Evolutionary conservation across 305 asterid genomes (phyloP).

Genomic region (Fraxinus greggii): DNA sequence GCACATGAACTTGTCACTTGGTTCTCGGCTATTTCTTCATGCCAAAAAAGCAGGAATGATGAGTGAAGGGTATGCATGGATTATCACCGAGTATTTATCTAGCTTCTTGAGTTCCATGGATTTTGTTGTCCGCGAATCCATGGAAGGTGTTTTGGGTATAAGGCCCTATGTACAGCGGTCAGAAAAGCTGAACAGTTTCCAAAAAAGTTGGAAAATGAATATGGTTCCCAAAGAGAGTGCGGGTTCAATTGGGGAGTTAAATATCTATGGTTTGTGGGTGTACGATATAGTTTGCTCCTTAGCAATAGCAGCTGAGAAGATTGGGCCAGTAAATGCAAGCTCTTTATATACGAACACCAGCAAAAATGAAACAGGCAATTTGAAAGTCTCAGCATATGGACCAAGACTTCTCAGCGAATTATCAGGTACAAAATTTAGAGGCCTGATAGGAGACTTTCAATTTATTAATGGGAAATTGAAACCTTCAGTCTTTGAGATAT

Average conservation of each 20-base stretch:
- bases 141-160: constrained; percentile 64
- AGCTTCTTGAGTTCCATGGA: constrained; percentile 39
- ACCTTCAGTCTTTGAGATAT: constrained; percentile 45
- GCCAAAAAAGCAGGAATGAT: constrained; percentile 46
- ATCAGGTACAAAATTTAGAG: constrained; percentile 33
- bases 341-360: constrained; percentile 4
- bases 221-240: constrained; percentile 19
- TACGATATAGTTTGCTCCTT: constrained; percentile 53
- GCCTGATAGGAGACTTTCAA: constrained; percentile 51
- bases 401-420: constrained; percentile 39
- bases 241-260: constrained; percentile 29
- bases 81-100: constrained; percentile 47
- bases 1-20: constrained; percentile 52
- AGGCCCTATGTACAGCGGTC: constrained; percentile 44
- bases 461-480: constrained; percentile 36
- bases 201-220: constrained; percentile 44
- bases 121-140: constrained; percentile 33
- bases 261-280: constrained; percentile 53
- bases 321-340: constrained; percentile 16
- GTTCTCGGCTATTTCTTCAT: constrained; percentile 43
- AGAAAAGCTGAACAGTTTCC: constrained; percentile 34
- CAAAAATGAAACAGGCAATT: constrained; percentile 15
- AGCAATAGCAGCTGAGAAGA: constrained; percentile 50
- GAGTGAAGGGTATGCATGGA: constrained; percentile 65
- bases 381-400: constrained; percentile 40